Evolutionary conservation across 2,329 filamentous ascomycete genomes (phyloP).

Genomic region (Scytalidium sp.): DNA sequence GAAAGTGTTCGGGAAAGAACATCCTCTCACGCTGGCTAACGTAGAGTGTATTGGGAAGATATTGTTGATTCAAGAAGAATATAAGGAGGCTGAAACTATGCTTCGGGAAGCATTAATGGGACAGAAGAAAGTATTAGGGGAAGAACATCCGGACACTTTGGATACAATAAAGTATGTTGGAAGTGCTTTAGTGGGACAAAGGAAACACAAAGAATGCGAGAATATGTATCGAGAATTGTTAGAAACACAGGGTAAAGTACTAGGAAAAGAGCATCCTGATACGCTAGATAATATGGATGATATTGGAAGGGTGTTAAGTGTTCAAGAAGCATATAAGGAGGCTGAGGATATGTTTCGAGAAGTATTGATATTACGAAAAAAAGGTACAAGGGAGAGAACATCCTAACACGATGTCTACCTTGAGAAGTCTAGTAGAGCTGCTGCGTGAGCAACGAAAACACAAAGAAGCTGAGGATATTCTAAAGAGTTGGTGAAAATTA

Average conservation of each 20-base stretch:
- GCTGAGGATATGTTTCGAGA: too few species aligned
- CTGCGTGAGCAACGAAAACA: conserved; percentile 7
- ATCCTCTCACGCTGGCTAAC: conserved; percentile 12
- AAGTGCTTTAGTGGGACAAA: too few species aligned
- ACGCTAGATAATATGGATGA: conserved; percentile 2
- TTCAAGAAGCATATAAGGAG: too few species aligned
- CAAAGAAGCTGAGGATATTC: conserved; percentile 16
- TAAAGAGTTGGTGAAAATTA: too few species aligned
- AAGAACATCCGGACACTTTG: conserved; percentile 8
- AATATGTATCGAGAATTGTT: conserved; percentile 1
- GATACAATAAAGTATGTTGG: too few species aligned
- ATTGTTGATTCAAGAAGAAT: conserved; percentile 4
- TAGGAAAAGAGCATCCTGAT: conserved; percentile 6
- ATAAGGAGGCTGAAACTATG: conserved; percentile 9
- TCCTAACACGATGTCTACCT: conserved; percentile 11
- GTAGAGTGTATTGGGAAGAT: conserved; percentile 11
- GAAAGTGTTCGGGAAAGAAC: conserved; percentile 11
- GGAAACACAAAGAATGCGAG: neutral
- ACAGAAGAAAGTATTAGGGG: neutral
- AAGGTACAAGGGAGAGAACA: conserved; percentile 1
- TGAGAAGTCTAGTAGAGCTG: conserved; percentile 11
- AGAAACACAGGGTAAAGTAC: conserved; percentile 3
- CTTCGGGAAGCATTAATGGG: too few species aligned
- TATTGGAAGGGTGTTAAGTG: neutral
- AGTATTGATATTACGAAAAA: too few species aligned